Evolutionary conservation across 768 basidiomycete genomes (phyloP), one percentile per base, ranked within the genome.

Genomic region (Boletellus emodensis): DNA sequence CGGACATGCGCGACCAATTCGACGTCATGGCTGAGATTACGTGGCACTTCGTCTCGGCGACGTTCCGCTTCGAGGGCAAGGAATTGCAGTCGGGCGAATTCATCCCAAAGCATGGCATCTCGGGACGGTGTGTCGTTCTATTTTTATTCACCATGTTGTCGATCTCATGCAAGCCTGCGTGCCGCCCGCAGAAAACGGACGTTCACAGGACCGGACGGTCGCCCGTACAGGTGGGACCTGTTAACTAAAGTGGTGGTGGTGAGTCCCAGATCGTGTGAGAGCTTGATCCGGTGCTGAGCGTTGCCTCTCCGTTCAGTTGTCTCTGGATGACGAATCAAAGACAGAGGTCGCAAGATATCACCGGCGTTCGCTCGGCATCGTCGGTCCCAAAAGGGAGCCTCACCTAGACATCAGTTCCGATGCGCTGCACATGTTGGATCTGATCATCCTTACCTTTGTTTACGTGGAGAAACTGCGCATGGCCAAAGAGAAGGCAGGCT

Each of bases 1-100:
- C 14, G 40, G 58, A 64, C 24, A 60, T 63, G 61, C 59, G 22
- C 0, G 67, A 65, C 46, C 56, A 52, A 11, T 70, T 69, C 46
- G 60, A 59, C 0, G 55, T 56, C 6, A 56, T 70, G 33, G 74
- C 63, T 7, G 61, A 64, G 42, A 70, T 75, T 12, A 63, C 70
- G 13, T 71, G 68, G 66, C 61, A 44, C 7, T 13, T 67, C 9
- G 50, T 48, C 18, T 58, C 67, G 1, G 61, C 70, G 7, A 61
- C 52, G 18, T 54, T 75, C 35, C 61, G 56, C 3, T 61, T 70
- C 18, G 49, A 59, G 6, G 71, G 61, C 6, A 18, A 61, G 14
- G 67, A 67, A 47, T 48, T 64, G 35, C 43, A 55, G 17, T 57
- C 65, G 1, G 42, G 46, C 13, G 40, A 55, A 0, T 72, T 66